Conservation (phyloP, 2,329 filamentous ascomycete genomes). For the Xylariaceae sp. region DNA sequence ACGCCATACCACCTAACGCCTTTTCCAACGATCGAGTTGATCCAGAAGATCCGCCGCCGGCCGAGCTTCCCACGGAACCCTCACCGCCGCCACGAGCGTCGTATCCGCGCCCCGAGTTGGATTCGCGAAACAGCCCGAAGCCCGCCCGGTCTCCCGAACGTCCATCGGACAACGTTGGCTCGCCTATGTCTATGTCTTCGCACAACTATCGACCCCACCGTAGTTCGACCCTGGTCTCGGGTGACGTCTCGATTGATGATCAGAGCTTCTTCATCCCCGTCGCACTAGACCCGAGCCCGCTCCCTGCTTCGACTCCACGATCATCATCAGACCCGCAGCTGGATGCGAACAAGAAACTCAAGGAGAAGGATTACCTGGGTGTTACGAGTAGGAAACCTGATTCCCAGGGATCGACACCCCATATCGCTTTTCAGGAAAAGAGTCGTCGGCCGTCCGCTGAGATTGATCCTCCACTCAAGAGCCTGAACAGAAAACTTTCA, state of each 20-base stretch:
- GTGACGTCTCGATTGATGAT: slow-evolving; percentile 44
- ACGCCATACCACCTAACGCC: slow-evolving; percentile 56
- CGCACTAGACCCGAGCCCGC: slow-evolving; percentile 64
- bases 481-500: slow-evolving; percentile 44
- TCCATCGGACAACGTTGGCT: slow-evolving; percentile 36
- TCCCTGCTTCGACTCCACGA: slow-evolving; percentile 49
- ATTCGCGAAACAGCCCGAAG: slow-evolving; percentile 50
- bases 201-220: slow-evolving; percentile 74
- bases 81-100: slow-evolving; percentile 56
- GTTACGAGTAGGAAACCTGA: slow-evolving; percentile 44
- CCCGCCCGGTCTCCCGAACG: slow-evolving; percentile 53
- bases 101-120: slow-evolving; percentile 48
- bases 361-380: slow-evolving; percentile 58
- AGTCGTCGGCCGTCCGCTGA: slow-evolving; percentile 60
- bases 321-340: slow-evolving; percentile 45
- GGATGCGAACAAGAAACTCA: slow-evolving; percentile 41
- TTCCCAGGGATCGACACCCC: slow-evolving; percentile 62
- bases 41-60: slow-evolving; percentile 60
- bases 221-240: slow-evolving; percentile 61
- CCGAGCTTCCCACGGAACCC: slow-evolving; percentile 45
- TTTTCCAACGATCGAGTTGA: slow-evolving; percentile 58
- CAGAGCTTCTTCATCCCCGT: slow-evolving; percentile 74
- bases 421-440: slow-evolving; percentile 89
- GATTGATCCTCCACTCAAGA: slow-evolving; percentile 50
- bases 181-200: slow-evolving; percentile 67